Conservation (phyloP, 495 filamentous ascomycete genomes). For the Penicillium riverlandense region DNA sequence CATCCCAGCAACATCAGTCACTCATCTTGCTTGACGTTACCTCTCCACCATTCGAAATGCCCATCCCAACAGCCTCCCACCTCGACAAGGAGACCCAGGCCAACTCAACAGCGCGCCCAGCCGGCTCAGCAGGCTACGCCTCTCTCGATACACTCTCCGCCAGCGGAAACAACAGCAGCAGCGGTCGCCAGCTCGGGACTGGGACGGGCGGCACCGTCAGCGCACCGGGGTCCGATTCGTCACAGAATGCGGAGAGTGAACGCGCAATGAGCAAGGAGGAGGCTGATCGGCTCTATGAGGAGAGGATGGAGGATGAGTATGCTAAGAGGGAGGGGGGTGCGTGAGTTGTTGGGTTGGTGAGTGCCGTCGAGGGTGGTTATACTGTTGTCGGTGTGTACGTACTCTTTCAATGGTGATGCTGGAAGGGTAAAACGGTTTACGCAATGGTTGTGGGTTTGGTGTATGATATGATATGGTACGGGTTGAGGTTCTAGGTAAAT, state of each 20-base stretch:
- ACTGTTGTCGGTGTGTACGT: too few relatives aligned
- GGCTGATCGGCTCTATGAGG: slow-evolving; percentile 57
- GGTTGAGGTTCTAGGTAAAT: too few relatives aligned
- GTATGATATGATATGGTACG: too few relatives aligned
- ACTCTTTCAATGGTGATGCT: too few relatives aligned
- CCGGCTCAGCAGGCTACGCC: slow-evolving; percentile 7
- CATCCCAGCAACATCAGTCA: background rate
- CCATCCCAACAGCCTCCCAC: slow-evolving; percentile 17
- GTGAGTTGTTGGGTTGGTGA: slow-evolving; percentile 11
- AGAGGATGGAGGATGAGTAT: slow-evolving; percentile 72
- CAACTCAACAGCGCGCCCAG: slow-evolving; percentile 1
- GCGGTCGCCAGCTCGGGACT: slow-evolving; percentile 6
- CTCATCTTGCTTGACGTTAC: slow-evolving; percentile 1
- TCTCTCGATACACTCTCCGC: slow-evolving; percentile 7
- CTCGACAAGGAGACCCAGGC: slow-evolving; percentile 7
- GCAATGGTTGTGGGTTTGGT: too few relatives aligned
- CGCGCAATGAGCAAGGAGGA: slow-evolving; percentile 40
- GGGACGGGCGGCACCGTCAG: slow-evolving; percentile 6
- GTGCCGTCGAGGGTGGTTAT: too few relatives aligned
- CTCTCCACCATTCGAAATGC: slow-evolving; percentile 15
- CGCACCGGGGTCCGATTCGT: slow-evolving; percentile 7
- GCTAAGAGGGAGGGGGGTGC: slow-evolving; percentile 70
- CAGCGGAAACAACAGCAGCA: slow-evolving; percentile 1
- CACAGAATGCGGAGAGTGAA: slow-evolving; percentile 11
- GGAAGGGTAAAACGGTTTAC: too few relatives aligned